These are phyloP conservation scores for Zelonia costaricensis DNA, from an alignment of 208 protist species.

Conservation along the genomic window DNA sequence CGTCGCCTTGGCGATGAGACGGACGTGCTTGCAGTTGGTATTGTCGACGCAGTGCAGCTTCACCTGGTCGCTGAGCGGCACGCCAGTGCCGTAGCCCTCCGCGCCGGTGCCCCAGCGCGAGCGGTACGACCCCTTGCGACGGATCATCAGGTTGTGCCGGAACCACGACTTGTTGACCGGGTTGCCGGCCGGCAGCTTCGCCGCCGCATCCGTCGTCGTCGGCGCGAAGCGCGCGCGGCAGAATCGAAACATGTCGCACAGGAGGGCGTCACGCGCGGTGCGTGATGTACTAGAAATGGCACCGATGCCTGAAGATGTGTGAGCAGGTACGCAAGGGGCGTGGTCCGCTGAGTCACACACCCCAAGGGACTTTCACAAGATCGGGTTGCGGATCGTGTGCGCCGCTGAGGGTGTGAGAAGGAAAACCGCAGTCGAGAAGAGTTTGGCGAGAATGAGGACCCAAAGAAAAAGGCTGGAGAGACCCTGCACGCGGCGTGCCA, in stretches of 20 bases:
- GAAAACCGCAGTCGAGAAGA: no score
- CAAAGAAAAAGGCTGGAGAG: no score
- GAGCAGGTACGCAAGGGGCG: background rate
- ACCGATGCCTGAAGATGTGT: no score
- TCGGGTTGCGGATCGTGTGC: no score
- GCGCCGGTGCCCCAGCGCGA: conserved; percentile 85
- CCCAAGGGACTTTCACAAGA: background rate
- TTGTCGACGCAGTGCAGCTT: conserved; percentile 94
- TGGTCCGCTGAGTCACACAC: no score
- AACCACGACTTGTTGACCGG: conserved; percentile 88
- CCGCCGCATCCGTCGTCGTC: conserved; percentile 79
- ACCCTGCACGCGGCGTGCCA: no score
- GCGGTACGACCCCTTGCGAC: conserved; percentile 82
- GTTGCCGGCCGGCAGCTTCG: conserved; percentile 85
- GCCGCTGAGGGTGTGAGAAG: no score
- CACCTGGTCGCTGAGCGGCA: conserved; percentile 86
- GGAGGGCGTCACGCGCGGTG: no score
- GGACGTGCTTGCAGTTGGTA: conserved; percentile 92
- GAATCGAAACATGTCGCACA: conserved; percentile 38
- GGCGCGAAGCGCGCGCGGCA: conserved; percentile 39
- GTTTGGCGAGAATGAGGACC: no score
- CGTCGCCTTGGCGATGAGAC: conserved; percentile 84
- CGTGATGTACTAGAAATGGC: no score
- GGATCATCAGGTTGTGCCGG: conserved; percentile 84
- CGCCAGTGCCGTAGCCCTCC: conserved; percentile 80